A percentile compares a stretch with the other conserved stretches of the same genome.
Evolutionary conservation across 1,284 basidiomycete species (phyloP).

Genomic region (Puccinia horiana): DNA sequence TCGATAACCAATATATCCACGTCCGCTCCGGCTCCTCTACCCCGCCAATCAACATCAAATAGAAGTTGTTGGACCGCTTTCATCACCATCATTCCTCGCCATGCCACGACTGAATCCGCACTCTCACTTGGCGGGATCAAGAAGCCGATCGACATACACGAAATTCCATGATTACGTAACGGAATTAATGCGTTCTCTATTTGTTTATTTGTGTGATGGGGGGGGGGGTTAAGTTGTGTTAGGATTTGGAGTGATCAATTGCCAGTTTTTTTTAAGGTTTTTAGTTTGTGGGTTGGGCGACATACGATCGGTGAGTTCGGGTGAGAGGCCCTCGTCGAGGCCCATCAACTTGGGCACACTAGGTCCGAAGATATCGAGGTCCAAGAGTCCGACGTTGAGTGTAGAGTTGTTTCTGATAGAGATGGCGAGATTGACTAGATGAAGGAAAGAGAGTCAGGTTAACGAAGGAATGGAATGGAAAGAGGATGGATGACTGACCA

Average conservation of each 20-base stretch:
- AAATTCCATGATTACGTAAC: constrained; percentile 81
- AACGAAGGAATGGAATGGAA: not conserved
- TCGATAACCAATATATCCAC: constrained; percentile 89
- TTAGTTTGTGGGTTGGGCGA: not conserved
- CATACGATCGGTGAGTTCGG: constrained; percentile 67
- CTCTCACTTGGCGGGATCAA: constrained; percentile 61
- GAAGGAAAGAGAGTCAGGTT: constrained; percentile 37
- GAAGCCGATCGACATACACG: constrained; percentile 96
- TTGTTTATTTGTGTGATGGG: not conserved
- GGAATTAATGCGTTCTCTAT: constrained; percentile 70
- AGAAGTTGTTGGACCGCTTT: constrained; percentile 95
- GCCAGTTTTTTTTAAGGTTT: not conserved
- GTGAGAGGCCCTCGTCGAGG: constrained; percentile 76
- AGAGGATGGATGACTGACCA: constrained; percentile 62
- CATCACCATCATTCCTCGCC: constrained; percentile 98
- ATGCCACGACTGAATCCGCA: constrained; percentile 79
- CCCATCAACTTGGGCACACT: constrained; percentile 95
- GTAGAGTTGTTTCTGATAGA: constrained; percentile 64
- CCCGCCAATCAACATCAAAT: constrained; percentile 91
- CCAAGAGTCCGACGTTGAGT: constrained; percentile 74
- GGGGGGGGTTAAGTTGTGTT: constrained; percentile 2
- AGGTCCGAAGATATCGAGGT: constrained; percentile 94
- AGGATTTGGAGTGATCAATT: not conserved
- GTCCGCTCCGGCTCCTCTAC: constrained; percentile 56
- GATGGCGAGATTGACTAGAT: constrained; percentile 78